phyloP scores from a whole-genome alignment of 192 early-diverging fungal genomes.

The Coemansia sp. region DNA sequence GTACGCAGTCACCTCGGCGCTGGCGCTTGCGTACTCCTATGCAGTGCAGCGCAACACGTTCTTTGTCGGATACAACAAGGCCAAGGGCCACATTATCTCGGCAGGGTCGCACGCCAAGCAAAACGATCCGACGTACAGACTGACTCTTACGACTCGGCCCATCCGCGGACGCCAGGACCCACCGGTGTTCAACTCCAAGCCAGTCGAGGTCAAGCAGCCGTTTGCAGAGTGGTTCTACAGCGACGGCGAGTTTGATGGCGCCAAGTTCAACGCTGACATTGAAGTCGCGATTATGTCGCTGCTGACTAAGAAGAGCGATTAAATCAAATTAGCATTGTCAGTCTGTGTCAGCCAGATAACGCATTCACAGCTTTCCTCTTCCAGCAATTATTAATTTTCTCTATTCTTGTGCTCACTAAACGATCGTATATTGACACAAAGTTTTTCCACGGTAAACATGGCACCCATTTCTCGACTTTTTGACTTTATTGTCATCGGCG shows the following conservation, averaged over 20 bases:
- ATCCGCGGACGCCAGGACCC: constrained; percentile 56
- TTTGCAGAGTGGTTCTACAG: constrained; percentile 68
- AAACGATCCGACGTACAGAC: constrained; percentile 58
- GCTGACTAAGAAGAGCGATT: constrained; percentile 55
- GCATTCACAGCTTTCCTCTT: neutral
- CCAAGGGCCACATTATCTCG: constrained; percentile 57
- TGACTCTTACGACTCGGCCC: constrained; percentile 55
- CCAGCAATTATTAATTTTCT: neutral
- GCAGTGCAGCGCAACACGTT: constrained; percentile 66
- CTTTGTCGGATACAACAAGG: constrained; percentile 64
- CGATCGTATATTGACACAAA: neutral
- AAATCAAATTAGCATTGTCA: neutral
- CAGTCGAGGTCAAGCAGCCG: constrained; percentile 53
- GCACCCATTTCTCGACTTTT: constrained; percentile 55
- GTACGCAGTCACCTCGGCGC: constrained; percentile 48
- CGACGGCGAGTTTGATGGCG: constrained; percentile 61
- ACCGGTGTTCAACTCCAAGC: constrained; percentile 46
- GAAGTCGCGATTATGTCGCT: constrained; percentile 52
- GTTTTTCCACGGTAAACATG: constrained; percentile 13
- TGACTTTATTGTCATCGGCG: constrained; percentile 96
- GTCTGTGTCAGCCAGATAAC: neutral
- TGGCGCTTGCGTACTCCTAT: constrained; percentile 60
- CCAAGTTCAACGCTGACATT: constrained; percentile 58
- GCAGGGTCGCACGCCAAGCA: constrained; percentile 54
- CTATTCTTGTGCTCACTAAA: constrained; percentile 3